These are phyloP conservation scores for Lentithecium fluviatile DNA, from an alignment of 495 filamentous ascomycete genomes.

Conservation along the genomic window DNA sequence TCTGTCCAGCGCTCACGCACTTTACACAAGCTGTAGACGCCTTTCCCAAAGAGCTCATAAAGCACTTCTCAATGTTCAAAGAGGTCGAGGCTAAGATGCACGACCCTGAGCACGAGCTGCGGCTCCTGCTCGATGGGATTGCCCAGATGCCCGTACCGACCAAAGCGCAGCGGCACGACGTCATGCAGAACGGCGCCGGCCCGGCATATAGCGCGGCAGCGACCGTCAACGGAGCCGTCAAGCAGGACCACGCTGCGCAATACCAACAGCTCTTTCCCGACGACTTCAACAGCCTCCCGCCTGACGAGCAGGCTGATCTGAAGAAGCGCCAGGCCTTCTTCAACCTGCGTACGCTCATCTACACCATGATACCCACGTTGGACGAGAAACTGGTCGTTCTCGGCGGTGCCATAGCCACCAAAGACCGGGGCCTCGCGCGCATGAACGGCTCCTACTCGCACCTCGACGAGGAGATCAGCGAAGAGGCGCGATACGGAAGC, in stretches of 20 bases:
- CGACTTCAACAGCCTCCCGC: slow-evolving; percentile 19
- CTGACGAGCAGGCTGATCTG: slow-evolving; percentile 47
- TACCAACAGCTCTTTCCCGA: slow-evolving; percentile 46
- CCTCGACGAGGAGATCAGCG: slow-evolving; percentile 85
- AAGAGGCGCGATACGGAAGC: slow-evolving; percentile 88
- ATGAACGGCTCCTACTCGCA: slow-evolving; percentile 79
- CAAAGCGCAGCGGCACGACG: slow-evolving; percentile 41
- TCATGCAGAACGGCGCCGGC: slow-evolving; percentile 20
- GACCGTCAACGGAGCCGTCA: slow-evolving; percentile 33
- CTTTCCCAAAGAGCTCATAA: slow-evolving; percentile 87
- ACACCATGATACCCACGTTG: slow-evolving; percentile 75
- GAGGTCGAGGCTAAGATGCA: slow-evolving; percentile 96
- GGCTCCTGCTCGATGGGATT: slow-evolving; percentile 65
- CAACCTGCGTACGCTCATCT: slow-evolving; percentile 38
- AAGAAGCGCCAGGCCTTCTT: slow-evolving; percentile 67
- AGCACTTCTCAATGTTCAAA: slow-evolving; percentile 90
- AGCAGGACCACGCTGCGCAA: slow-evolving; percentile 29
- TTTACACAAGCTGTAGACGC: slow-evolving; percentile 92
- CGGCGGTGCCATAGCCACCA: slow-evolving; percentile 79
- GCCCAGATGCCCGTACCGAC: slow-evolving; percentile 43
- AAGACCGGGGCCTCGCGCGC: slow-evolving; percentile 79
- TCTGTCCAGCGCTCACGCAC: slow-evolving; percentile 91
- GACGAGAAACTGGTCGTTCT: slow-evolving; percentile 98
- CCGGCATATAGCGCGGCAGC: slow-evolving; percentile 35
- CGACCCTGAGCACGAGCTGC: slow-evolving; percentile 67